phyloP scores from a whole-genome alignment of 2,329 filamentous ascomycete genomes.

The Penicillium sp. region DNA sequence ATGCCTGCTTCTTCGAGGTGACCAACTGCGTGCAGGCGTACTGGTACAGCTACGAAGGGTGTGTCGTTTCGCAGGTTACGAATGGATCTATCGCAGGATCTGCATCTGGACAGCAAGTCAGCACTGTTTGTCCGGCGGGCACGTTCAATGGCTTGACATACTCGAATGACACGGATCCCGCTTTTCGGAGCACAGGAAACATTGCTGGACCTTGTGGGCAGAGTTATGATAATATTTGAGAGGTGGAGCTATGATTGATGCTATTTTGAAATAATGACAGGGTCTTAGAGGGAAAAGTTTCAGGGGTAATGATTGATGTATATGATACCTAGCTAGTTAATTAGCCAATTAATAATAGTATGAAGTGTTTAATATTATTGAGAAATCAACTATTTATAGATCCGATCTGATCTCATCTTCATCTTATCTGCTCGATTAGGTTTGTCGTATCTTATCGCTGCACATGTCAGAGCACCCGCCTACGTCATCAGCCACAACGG shows the following conservation, averaged over 20 bases:
- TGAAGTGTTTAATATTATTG: not conserved
- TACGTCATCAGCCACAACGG: not conserved
- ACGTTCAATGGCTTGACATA: slow-evolving; percentile 6
- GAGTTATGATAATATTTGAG: slow-evolving; percentile 6
- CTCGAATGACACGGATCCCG: slow-evolving; percentile 6
- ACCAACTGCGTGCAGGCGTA: slow-evolving; percentile 13
- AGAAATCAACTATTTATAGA: not conserved
- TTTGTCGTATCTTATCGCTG: not conserved
- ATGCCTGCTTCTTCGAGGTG: slow-evolving; percentile 12
- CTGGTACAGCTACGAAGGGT: slow-evolving; percentile 13
- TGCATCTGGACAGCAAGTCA: slow-evolving; percentile 4
- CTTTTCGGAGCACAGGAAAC: slow-evolving; percentile 10
- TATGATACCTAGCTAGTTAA: not conserved
- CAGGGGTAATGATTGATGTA: not conserved
- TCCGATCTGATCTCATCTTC: not conserved
- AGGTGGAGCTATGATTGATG: not conserved
- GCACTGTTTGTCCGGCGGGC: slow-evolving; percentile 6
- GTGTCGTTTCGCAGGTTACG: slow-evolving; percentile 9
- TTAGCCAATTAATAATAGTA: not conserved
- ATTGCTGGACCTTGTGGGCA: slow-evolving; percentile 11
- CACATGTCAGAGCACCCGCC: no score
- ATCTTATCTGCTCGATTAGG: not conserved
- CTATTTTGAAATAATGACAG: not conserved
- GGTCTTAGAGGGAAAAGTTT: not conserved
- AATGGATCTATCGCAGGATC: slow-evolving; percentile 5